phyloP scores from a whole-genome alignment of 306 rosid species.

The Dalbergia cochinchinensis region DNA sequence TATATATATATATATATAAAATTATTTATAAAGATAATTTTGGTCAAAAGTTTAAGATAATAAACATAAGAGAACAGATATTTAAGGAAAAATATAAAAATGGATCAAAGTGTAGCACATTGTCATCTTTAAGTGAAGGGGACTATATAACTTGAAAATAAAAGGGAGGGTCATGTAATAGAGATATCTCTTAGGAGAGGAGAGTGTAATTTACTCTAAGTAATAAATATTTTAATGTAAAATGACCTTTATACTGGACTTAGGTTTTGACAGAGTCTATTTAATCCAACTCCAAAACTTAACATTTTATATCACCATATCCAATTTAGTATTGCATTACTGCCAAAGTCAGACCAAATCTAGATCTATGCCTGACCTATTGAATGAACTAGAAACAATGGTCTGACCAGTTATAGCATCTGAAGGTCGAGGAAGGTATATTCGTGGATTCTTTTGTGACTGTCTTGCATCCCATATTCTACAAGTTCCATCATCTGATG shows the following conservation, averaged over 20 bases:
- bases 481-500: conserved; percentile 96
- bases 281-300: conserved; percentile 31
- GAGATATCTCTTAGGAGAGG: too few species aligned
- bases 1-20: too few species aligned
- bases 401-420: conserved; percentile 74
- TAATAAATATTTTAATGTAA: conserved; percentile 26
- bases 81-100: not conserved
- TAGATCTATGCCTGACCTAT: conserved; percentile 42
- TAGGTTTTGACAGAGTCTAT: conserved; percentile 33
- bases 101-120: too few species aligned
- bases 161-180: too few species aligned
- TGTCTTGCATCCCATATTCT: conserved; percentile 92
- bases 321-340: conserved; percentile 38
- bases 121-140: too few species aligned
- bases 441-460: conserved; percentile 67
- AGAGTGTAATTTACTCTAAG: not conserved
- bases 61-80: too few species aligned
- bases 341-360: conserved; percentile 41
- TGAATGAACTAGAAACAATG: conserved; percentile 43
- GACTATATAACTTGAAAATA: too few species aligned
- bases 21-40: too few species aligned
- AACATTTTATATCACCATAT: conserved; percentile 34
- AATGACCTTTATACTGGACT: conserved; percentile 7
- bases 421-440: conserved; percentile 74
- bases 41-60: too few species aligned